phyloP scores from a whole-genome alignment of 495 filamentous ascomycete species.

The Aspergillus heteromorphus region DNA sequence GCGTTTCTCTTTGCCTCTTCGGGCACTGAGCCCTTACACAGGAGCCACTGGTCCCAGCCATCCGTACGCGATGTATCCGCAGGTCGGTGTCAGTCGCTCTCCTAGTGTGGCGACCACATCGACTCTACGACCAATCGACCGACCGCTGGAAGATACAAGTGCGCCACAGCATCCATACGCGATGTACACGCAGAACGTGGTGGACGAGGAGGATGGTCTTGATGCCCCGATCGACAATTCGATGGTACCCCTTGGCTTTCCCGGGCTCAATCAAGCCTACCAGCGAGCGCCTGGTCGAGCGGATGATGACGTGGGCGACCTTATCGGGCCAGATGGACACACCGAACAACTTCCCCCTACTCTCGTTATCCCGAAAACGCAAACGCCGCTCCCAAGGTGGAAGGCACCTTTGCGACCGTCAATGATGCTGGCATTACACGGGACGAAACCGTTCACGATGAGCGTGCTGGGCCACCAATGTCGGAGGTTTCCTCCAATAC shows the following conservation, averaged over 20 bases:
- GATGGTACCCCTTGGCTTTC: conserved; percentile 69
- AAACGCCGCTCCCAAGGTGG: conserved; percentile 40
- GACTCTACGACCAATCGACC: conserved; percentile 51
- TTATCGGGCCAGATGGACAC: conserved; percentile 86
- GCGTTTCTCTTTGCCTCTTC: conserved; percentile 38
- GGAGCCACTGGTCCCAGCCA: conserved; percentile 53
- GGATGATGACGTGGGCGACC: conserved; percentile 76
- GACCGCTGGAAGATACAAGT: conserved; percentile 54
- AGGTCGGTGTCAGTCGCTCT: conserved; percentile 52
- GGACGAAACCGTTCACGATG: conserved; percentile 20
- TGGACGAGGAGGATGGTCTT: conserved; percentile 43
- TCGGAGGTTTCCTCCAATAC: conserved; percentile 45
- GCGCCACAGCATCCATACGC: conserved; percentile 85
- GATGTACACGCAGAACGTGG: conserved; percentile 75
- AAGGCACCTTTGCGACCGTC: conserved; percentile 19
- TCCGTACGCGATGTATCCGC: conserved; percentile 52
- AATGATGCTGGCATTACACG: conserved; percentile 17
- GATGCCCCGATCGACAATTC: conserved; percentile 23
- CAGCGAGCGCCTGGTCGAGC: conserved; percentile 69
- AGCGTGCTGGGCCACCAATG: conserved; percentile 22
- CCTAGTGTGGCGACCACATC: conserved; percentile 61
- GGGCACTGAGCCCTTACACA: conserved; percentile 48
- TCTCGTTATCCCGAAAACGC: conserved; percentile 67
- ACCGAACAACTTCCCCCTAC: conserved; percentile 90
- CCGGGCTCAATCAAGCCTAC: conserved; percentile 57